phyloP scores from a whole-genome alignment of 495 filamentous ascomycete species.

The Cetradonia linearis region DNA sequence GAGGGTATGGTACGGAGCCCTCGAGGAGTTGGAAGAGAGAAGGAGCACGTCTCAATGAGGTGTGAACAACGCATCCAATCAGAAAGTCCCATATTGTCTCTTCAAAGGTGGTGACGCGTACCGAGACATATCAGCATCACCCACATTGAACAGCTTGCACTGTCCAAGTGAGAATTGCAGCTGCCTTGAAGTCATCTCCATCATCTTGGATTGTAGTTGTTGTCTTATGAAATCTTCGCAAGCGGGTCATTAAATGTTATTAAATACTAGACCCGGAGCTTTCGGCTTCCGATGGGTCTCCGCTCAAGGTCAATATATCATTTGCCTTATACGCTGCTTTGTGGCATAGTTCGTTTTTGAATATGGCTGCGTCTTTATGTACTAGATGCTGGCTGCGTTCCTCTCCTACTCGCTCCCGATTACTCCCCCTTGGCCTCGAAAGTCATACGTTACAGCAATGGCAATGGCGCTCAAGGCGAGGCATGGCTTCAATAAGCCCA shows the following conservation, averaged over 20 bases:
- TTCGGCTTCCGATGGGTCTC: background rate
- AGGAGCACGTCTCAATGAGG: background rate
- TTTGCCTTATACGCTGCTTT: background rate
- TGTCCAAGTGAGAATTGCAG: constrained; percentile 30
- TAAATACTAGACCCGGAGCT: constrained; percentile 5
- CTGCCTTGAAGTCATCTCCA: constrained; percentile 36
- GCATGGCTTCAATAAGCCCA: constrained; percentile 38
- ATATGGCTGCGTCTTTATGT: constrained; percentile 16
- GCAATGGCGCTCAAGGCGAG: constrained; percentile 32
- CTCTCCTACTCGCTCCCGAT: constrained; percentile 6
- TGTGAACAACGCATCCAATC: constrained; percentile 32
- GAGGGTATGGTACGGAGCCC: background rate
- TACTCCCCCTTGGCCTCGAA: background rate
- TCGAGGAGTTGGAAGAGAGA: background rate
- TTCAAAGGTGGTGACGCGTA: constrained; percentile 36
- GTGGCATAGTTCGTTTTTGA: background rate
- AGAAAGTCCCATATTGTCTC: constrained; percentile 38
- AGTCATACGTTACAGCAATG: constrained; percentile 6
- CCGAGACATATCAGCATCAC: constrained; percentile 40
- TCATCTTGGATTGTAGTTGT: constrained; percentile 44
- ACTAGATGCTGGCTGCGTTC: constrained; percentile 12
- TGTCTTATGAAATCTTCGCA: constrained; percentile 1
- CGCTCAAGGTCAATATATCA: background rate
- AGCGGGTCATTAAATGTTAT: background rate
- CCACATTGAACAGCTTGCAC: constrained; percentile 31